Evolutionary conservation across 768 basidiomycete genomes (phyloP), one percentile per base, ranked within the genome.

Genomic region (Cyathus striatus): DNA sequence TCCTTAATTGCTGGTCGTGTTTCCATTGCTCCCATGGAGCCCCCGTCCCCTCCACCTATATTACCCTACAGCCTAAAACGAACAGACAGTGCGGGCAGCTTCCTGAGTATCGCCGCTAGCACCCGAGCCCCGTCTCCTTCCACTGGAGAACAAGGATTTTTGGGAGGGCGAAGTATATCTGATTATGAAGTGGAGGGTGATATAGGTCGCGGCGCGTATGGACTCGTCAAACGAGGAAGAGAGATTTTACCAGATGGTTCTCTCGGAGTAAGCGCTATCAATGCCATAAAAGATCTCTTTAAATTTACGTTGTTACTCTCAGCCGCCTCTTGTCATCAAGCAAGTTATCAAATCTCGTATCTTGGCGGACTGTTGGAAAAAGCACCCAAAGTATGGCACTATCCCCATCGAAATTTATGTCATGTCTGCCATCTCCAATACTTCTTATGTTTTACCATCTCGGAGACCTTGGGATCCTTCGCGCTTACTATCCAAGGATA

Each of bases 351-450:
- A 98, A 64, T 93, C 90, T 37, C 88, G 96, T 40, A 99, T 99
- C 46, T 77, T 99, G 41, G 95, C 95, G 23, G 95, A 99, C 67
- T 98, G 95, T 63, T 99, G 96, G 96, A 98, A 98, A 70, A 90
- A 89, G 57, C 95, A 99, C 60, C 87, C 89, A 33, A 80, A 85
- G 48, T 79, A 89, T 60, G 95, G 95, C 44, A 96, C 96, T 6
- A 96, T 98, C 55, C 95, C 96, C 13, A 95, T 98, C 68, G 96
- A 99, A 67, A 95, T 95, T 20, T 89, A 87, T 59, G 89, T 92
- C 57, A 88, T 92, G 90, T 89, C 88, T 45, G 81, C 87, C 37
- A 84, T 91, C 62, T 92, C 90, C 38, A 78, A 84, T 49, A 87
- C 81, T 3, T 73, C 82, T 20, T 90, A 90, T 62, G 72, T 82